Conservation (phyloP, 2,329 filamentous ascomycete species). For the Hymenoscyphus infarciens region DNA sequence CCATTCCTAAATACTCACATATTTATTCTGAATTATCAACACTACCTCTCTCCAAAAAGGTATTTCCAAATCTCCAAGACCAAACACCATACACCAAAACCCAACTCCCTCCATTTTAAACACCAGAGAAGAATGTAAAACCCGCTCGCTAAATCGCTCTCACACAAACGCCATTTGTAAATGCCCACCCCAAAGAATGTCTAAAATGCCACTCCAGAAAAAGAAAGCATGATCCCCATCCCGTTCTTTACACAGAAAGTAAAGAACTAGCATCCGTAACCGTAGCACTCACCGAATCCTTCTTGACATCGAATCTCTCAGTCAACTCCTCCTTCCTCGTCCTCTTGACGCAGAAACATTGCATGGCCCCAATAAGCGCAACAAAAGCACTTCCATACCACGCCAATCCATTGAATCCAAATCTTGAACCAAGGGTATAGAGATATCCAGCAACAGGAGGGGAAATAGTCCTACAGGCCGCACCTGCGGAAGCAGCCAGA, state of each 20-base stretch:
- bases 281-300: constrained; percentile 1
- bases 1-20: too few relatives aligned
- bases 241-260: background rate
- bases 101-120: too few relatives aligned
- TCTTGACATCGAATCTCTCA: constrained; percentile 15
- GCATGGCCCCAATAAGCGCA: constrained; percentile 54
- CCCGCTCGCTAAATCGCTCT: constrained; percentile 13
- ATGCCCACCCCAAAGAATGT: constrained; percentile 4
- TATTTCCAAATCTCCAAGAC: too few relatives aligned
- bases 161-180: constrained; percentile 7
- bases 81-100: too few relatives aligned
- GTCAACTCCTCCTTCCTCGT: constrained; percentile 15
- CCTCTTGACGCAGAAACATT: constrained; percentile 48
- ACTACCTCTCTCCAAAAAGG: too few relatives aligned
- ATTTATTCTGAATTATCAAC: too few relatives aligned
- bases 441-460: constrained; percentile 62
- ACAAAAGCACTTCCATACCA: constrained; percentile 61
- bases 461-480: constrained; percentile 64
- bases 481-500: constrained; percentile 61
- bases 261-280: background rate
- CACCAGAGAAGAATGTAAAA: background rate
- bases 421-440: constrained; percentile 56
- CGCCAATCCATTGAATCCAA: constrained; percentile 57
- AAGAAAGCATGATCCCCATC: background rate
- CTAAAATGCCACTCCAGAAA: constrained; percentile 2